Base-by-base conservation (phyloP, 768 basidiomycete genomes). In the Boletellus sp. region DNA sequence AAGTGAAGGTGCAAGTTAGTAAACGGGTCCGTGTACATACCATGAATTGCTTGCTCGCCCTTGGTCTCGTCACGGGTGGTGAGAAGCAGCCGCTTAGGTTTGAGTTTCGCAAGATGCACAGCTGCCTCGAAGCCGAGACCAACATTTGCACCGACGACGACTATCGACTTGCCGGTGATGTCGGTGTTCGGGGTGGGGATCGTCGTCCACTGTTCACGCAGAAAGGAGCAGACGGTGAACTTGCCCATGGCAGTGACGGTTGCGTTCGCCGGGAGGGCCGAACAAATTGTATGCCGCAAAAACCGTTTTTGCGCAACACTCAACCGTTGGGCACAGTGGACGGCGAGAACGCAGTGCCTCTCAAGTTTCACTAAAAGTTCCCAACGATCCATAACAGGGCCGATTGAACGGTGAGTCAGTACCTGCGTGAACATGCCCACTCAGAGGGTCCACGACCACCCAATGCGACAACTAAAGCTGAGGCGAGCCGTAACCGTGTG, bases 61-160 rank as follows among this genome's bases (percentile, higher is more conserved):
- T 64, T 66, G 28, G 12, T 45, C 52, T 56, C 61, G 41, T 63
- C 57, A 10, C 64, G 55, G 36, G 59, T 22, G 9, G 65, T 65
- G n/a, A 66, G 49, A 32, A 68, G 39, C n/a, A 66, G 50, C 17
- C 42, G 55, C 43, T 45, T 54, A 7, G 64, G 55, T n/a, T 49
- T 54, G 24, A 65, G 60, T 24, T 56, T 65, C n/a, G 60, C 58
- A 12, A 65, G 37, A 20, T 52, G 60, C 19, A 62, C 38, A n/a
- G 58, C 65, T 13, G 63, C 61, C 52, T 68, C 66, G 10, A 64
- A 55, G n/a, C 64, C 64, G 9, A 64, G 64, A 17, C 64, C 66
- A n/a, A 64, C 54, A 45, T 66, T 66, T 28, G 66, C 47, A 15
- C 64, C 61, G 0, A 54, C 52, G 32, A 68, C 42, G 7, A 68